Conservation (phyloP, 495 filamentous ascomycete genomes). For the Xylaria venustula region DNA sequence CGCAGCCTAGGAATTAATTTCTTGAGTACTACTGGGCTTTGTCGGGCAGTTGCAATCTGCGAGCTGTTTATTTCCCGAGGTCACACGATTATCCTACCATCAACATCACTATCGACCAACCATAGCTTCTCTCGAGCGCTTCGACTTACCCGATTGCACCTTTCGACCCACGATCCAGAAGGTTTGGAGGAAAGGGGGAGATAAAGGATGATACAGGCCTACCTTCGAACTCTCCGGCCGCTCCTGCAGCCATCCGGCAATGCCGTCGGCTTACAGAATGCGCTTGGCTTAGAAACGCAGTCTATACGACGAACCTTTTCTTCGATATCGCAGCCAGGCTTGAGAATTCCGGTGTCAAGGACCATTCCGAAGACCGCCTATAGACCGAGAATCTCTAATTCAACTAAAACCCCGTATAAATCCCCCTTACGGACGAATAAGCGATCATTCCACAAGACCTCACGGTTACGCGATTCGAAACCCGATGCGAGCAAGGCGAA, state of each 20-base stretch:
- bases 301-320: slow-evolving; percentile 20
- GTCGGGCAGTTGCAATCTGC: not conserved
- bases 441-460: slow-evolving; percentile 27
- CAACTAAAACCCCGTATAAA: not conserved
- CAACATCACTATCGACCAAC: not conserved
- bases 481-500: slow-evolving; percentile 17
- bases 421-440: slow-evolving; percentile 20
- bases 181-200: slow-evolving; percentile 1
- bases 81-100: not conserved
- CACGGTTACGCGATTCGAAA: slow-evolving; percentile 28
- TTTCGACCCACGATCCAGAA: not conserved
- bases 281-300: slow-evolving; percentile 18
- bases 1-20: not conserved
- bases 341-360: not conserved
- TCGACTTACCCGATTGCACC: not conserved
- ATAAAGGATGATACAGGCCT: slow-evolving; percentile 21
- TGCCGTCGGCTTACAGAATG: slow-evolving; percentile 16
- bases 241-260: slow-evolving; percentile 13
- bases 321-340: slow-evolving; percentile 15
- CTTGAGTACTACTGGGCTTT: not conserved
- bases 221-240: slow-evolving; percentile 19
- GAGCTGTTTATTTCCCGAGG: not conserved
- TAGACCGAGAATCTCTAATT: not conserved
- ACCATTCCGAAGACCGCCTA: not conserved
- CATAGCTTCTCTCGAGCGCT: not conserved